phyloP scores from a whole-genome alignment of 2,329 filamentous ascomycete genomes.

The Canariomyces notabilis region DNA sequence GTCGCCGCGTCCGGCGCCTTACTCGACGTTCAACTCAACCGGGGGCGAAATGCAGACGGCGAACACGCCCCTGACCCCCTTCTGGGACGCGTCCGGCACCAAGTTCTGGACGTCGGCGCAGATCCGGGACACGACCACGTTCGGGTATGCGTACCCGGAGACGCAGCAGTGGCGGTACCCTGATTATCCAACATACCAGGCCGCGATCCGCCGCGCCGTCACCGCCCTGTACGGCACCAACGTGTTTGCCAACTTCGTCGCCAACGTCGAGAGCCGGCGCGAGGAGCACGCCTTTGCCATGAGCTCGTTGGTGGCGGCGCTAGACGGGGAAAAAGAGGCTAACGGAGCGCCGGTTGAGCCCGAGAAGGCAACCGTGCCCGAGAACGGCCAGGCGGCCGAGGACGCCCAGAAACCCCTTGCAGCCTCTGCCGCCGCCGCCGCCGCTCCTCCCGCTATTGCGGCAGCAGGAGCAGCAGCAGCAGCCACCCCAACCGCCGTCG shows the following conservation, averaged over 20 bases:
- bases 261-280: constrained; percentile 10
- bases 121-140: constrained; percentile 23
- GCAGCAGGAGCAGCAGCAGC: neutral
- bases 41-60: constrained; percentile 17
- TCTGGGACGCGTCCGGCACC: constrained; percentile 27
- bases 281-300: constrained; percentile 7
- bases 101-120: constrained; percentile 29
- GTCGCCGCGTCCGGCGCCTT: constrained; percentile 28
- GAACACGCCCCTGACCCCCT: constrained; percentile 25
- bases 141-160: constrained; percentile 29
- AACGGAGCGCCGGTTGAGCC: too few species aligned
- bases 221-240: constrained; percentile 22
- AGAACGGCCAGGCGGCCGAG: neutral
- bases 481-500: neutral
- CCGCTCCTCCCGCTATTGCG: neutral
- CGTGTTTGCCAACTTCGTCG: constrained; percentile 19
- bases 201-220: constrained; percentile 18
- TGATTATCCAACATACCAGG: constrained; percentile 18
- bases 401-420: neutral
- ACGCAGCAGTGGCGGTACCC: constrained; percentile 25
- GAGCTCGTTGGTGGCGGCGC: neutral
- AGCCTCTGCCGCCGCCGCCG: neutral
- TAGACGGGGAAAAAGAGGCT: neutral
- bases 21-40: constrained; percentile 26
- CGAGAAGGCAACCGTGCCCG: too few species aligned